A percentile compares a stretch with the other conserved stretches of the same genome.
Conservation (phyloP, 306 rosid genomes). For the Quercus agrifolia region DNA sequence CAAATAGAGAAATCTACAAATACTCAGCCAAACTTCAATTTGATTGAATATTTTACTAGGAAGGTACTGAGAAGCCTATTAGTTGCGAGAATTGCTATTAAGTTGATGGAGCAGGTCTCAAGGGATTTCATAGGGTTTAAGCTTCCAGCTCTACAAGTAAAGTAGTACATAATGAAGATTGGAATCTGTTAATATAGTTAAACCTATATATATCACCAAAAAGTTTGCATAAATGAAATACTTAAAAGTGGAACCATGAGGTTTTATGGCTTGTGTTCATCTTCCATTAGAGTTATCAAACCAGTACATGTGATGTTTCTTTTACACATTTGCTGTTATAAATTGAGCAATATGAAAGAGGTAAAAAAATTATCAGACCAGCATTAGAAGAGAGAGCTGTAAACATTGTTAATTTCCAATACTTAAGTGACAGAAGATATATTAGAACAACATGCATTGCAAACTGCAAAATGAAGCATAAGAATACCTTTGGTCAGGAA, state of each 20-base stretch:
- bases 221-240: neutral
- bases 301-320: neutral
- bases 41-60: neutral
- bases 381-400: neutral
- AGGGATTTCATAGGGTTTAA: neutral
- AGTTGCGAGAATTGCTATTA: neutral
- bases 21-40: neutral
- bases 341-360: neutral
- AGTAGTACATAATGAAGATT: neutral
- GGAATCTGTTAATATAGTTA: neutral
- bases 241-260: neutral
- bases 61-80: neutral
- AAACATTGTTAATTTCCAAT: neutral
- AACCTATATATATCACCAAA: neutral
- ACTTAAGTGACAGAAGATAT: neutral
- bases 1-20: neutral
- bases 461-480: conserved; percentile 9
- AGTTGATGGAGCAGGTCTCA: neutral
- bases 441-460: neutral
- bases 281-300: neutral
- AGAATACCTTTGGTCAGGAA: conserved; percentile 55
- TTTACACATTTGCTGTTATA: neutral
- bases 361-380: too few species aligned
- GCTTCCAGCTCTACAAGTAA: neutral
- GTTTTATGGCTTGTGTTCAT: neutral